Percentiles rank a stretch among this genome's conserved stretches.
These are phyloP conservation scores for Cladosporium halotolerans DNA, from an alignment of 2,329 filamentous ascomycete species.

Conservation along the genomic window DNA sequence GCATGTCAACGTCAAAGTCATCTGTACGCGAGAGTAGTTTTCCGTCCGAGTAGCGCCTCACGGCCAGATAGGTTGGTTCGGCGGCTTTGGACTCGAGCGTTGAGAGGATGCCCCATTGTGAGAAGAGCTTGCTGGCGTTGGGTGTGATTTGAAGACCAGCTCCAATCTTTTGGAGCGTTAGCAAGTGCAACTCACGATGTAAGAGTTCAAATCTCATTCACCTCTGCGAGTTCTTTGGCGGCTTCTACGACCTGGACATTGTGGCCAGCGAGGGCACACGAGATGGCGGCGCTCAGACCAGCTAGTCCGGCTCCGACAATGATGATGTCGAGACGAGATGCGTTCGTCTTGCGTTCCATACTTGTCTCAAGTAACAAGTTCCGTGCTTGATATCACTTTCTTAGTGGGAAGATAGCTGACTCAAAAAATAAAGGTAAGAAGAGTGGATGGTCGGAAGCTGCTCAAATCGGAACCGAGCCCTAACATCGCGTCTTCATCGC, in stretches of 20 bases:
- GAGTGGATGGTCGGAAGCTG: too few species aligned
- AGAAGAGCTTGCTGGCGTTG: constrained; percentile 33
- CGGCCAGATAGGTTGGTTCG: constrained; percentile 44
- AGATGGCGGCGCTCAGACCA: constrained; percentile 29
- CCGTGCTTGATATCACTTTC: too few species aligned
- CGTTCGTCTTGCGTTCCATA: neutral
- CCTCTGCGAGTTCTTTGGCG: constrained; percentile 36
- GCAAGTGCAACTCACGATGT: neutral
- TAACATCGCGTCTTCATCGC: too few species aligned
- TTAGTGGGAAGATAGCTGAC: too few species aligned
- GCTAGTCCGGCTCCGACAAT: constrained; percentile 31
- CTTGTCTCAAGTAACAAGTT: too few species aligned
- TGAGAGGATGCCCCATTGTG: constrained; percentile 45
- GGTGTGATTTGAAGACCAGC: constrained; percentile 51
- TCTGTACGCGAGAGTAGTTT: constrained; percentile 45
- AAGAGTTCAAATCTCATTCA: constrained; percentile 15
- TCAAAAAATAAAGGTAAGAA: too few species aligned
- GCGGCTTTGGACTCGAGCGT: constrained; percentile 33
- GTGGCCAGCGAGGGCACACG: constrained; percentile 29
- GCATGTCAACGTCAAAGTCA: constrained; percentile 49
- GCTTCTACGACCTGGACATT: constrained; percentile 29
- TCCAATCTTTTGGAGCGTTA: constrained; percentile 36
- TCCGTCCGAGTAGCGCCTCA: constrained; percentile 48
- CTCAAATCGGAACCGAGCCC: too few species aligned
- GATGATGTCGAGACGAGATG: constrained; percentile 21